Base-by-base conservation (phyloP, 2,329 filamentous ascomycete species). In the Pseudogymnoascus sp. region DNA sequence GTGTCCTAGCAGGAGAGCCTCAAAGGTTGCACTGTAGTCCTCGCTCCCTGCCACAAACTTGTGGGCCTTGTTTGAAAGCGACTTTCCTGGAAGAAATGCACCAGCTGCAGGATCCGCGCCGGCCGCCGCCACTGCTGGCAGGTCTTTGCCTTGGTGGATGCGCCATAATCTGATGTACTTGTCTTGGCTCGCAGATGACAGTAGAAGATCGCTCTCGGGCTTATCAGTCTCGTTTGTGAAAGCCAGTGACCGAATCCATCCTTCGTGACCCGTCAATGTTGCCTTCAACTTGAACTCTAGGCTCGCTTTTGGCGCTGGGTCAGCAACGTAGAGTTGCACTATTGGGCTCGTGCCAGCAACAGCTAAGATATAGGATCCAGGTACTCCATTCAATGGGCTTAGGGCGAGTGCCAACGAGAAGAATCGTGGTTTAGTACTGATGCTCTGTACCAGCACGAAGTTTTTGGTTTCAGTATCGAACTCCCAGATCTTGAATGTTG, bases 81-180 rank as follows among this genome's bases (percentile, higher is more conserved):
- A 90, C 66, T 86, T 88, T 1, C 89, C 88, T 0, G 84, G 82
- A 33, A 84, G 74, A 62, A 87, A 82, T 6, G 82, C 81, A 12
- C 84, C 85, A 4, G 81, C 69, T 18, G 82, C 76, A 2, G 84
- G 81, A 65, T 89, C 85, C 10, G 83, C 79, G 23, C 75, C 76
- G 1, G 81, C 78, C 5, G 76, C 78, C 40, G 81, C 82, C 60
- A 82, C 78, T 0, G 80, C 76, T 1, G 87, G 85, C 1, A 89
- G 76, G 35, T 86, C 84, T 64, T 82, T 82, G 35, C 90, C 91
- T 65, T 83, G 79, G 67, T 90, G 89, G 37, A 99, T 77, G 64
- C 92, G 85, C 94, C 94, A 99, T 37, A 99, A 82, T 42, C 94
- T 89, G 64, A 97, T 88, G 71, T 97, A 99, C 76, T 96, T 97